Base-by-base conservation (phyloP, 176 grass and related monocot genomes). In the Leersia perrieri region DNA sequence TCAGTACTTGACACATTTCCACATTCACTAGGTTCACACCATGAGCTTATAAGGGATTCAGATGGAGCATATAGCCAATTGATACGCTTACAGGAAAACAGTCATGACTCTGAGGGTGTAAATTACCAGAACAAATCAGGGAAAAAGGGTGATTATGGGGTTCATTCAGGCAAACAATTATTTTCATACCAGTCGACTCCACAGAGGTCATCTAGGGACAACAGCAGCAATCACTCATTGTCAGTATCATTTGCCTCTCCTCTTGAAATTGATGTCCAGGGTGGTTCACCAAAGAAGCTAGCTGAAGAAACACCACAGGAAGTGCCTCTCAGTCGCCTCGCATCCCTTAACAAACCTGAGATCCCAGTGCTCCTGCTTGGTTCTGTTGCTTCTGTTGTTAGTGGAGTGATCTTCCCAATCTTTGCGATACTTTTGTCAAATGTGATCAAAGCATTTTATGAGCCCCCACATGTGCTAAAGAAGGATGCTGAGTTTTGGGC, bases 401-500 rank as follows among this genome's bases (percentile, higher is more conserved):
- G 88, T 31, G 93, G 93, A 72, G 77, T 90, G 32, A 91, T 95
- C 34, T 92, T 95, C 60, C 92, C 93, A 3, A 87, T 95, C 60
- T 92, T 90, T 74, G 87, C 84, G 8, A 73, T 95, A 80, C 83
- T 95, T 16, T 63, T 95, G 53, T 92, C 93, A 3, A 89, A 85
- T 76, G 89, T 89, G 49, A 92, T 95, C 33, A 92, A 89, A 80
- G 63, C 84, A 81, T 95, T 95, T 36, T 94, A 89, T 27, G 71
- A 94, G 83, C 80, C 87, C 0, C 87, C 89, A 5, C 55, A 49
- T 33, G 79, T 79, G 69, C 76, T 95, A 10, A 85, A 73, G 45
- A 95, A 86, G 79, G 93, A 92, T 85, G 57, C 80, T 32, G 86
- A 87, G 36, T 95, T 95, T 63, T 95, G 93, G 93, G 85, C 93